phyloP scores from a whole-genome alignment of 768 basidiomycete genomes.

The Scleroderma bovista region DNA sequence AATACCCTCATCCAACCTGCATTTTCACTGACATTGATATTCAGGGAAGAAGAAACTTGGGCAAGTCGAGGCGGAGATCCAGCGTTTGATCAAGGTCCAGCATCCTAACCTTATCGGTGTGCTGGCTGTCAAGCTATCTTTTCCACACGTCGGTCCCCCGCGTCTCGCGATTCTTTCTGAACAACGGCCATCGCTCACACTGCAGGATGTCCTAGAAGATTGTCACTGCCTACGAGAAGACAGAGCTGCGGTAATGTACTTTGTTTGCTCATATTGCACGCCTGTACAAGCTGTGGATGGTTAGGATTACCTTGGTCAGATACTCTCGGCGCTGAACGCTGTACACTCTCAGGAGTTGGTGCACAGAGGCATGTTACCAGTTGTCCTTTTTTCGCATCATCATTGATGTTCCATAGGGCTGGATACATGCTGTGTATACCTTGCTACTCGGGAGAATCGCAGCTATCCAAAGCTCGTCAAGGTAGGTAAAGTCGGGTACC shows the following conservation, averaged over 20 bases:
- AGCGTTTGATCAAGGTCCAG: slow-evolving; percentile 49
- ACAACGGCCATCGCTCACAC: slow-evolving; percentile 56
- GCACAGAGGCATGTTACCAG: slow-evolving; percentile 52
- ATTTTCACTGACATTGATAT: background rate
- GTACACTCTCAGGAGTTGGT: slow-evolving; percentile 61
- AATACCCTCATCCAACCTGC: background rate
- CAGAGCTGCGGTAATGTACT: slow-evolving; percentile 51
- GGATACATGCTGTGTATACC: slow-evolving; percentile 52
- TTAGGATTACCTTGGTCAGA: slow-evolving; percentile 73
- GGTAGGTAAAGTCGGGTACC: slow-evolving; percentile 66
- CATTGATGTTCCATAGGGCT: slow-evolving; percentile 40
- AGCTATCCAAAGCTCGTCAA: slow-evolving; percentile 64
- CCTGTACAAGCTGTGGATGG: background rate
- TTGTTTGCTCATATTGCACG: background rate
- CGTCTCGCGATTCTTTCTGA: slow-evolving; percentile 68
- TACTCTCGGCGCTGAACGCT: slow-evolving; percentile 62
- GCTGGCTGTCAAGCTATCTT: slow-evolving; percentile 59
- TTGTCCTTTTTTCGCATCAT: background rate
- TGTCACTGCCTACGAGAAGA: slow-evolving; percentile 70
- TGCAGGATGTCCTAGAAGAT: slow-evolving; percentile 74
- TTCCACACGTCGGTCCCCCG: slow-evolving; percentile 46
- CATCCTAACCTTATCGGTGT: slow-evolving; percentile 64
- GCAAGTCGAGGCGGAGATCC: slow-evolving; percentile 61
- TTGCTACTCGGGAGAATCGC: slow-evolving; percentile 46
- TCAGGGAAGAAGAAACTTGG: slow-evolving; percentile 64